Base-by-base conservation (phyloP, 2,329 filamentous ascomycete species). In the Sordariomycetes sp. region DNA sequence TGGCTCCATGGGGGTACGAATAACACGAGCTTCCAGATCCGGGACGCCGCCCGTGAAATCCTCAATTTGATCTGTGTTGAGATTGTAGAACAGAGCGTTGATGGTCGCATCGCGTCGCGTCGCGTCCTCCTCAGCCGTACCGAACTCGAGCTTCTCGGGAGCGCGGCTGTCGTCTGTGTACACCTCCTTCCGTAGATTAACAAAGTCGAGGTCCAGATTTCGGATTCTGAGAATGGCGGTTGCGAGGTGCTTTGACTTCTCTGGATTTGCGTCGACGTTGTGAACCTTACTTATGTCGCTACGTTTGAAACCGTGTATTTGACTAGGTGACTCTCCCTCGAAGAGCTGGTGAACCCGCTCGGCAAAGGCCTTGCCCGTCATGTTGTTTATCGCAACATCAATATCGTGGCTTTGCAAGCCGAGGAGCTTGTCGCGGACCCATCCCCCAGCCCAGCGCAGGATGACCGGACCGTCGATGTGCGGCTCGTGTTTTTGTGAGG, bases 201-300 rank as follows among this genome's bases (percentile, higher is more conserved):
- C 92, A 50, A 98, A 79, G 53, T 98, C 90, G 31, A 95, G 73
- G 50, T 96, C 90, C 32, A 93, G 70, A 1, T 83, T 86, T 49
- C 94, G 79, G 38, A 96, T 78, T 43, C 72, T 82, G 17, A 84
- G 86, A 8, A 86, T 94, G 32, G 86, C 84, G 0, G 90, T 96
- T 58, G 94, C 90, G 11, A 96, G 72, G 53, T 96, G 86, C 61
- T 96, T 96, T 15, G 87, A 94, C 61, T 94, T 95, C 49, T 95
- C 87, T 1, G 88, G 90, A 54, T 96, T 96, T 37, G 82, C 82
- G 34, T 82, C 81, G 45, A 95, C 90, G 56, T 86, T 93, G 66
- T 95, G 82, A 21, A 95, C 68, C 42, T 75, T 81, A 32, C 82
- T 80, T 34, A 92, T 67, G n/a, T n/a, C n/a, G n/a, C n/a, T n/a